Base-by-base conservation (phyloP, 495 filamentous ascomycete species). In the Aspergillus egyptiacus region DNA sequence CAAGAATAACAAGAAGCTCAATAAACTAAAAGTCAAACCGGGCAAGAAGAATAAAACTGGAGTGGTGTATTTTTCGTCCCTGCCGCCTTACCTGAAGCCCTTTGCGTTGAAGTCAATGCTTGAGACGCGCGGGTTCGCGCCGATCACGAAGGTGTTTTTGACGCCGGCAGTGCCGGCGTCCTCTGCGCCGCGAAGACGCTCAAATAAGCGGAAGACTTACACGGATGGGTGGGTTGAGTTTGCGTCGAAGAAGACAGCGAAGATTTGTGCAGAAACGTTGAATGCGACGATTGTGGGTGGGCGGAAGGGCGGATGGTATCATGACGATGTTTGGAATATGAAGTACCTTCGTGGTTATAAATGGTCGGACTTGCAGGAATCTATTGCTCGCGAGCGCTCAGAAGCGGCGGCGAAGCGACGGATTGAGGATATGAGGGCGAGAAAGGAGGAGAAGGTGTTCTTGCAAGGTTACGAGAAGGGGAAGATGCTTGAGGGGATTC, bases 221-320 rank as follows among this genome's bases (percentile, higher is more conserved):
- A 83, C 81, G 5, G 94, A 97, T 61, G 93, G 93, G 2, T 98
- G 93, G 93, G 81, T 97, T 14, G 93, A 98, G 59, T 96, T 95
- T 57, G 64, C 77, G 18, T 72, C 74, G 23, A 83, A 86, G 61
- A 82, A 81, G 56, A 83, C 87, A 31, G 94, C 93, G 3, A 94
- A 94, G 60, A 65, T 82, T 8, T 86, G 78, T 5, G 89, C 85
- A n/a, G 90, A 95, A 59, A 77, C 86, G 2, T 65, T 97, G 27
- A 97, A 97, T 65, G 83, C 86, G 22, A 73, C 76, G 22, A 89
- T 76, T 19, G 82, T 96, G 35, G 89, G 89, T 20, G 93, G 90
- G 13, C 85, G 85, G 60, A 96, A 95, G 70, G 83, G 89, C 4
- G 77, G 81, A 10, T 94, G 83, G 66, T 98, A 96, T 66, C 80